Evolutionary conservation across 441 rosid genomes (phyloP).

Genomic region (Jatropha multifida): DNA sequence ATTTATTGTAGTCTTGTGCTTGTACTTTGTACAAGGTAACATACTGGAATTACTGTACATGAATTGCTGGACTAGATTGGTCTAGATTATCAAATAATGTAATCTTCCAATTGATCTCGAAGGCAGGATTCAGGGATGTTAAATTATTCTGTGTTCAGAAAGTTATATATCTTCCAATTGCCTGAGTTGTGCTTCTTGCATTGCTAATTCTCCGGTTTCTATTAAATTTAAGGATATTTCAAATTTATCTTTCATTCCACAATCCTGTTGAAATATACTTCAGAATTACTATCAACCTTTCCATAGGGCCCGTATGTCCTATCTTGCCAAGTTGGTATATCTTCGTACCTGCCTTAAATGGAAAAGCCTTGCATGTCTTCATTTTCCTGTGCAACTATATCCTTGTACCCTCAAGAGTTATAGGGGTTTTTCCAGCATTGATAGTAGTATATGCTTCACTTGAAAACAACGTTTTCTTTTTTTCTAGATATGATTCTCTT

Average conservation of each 20-base stretch:
- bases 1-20: too few relatives aligned
- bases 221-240: background rate
- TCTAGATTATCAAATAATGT: background rate
- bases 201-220: slow-evolving; percentile 2
- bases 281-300: background rate
- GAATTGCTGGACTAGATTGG: background rate
- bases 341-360: background rate
- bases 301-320: background rate
- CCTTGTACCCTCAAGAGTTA: background rate
- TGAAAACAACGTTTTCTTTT: background rate
- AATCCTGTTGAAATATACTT: background rate
- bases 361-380: background rate
- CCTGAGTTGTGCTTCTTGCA: background rate
- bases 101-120: background rate
- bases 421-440: background rate
- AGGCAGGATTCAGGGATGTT: background rate
- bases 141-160: background rate
- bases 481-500: background rate
- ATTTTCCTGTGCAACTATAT: background rate
- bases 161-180: background rate
- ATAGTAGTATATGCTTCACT: background rate
- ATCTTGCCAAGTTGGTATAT: background rate
- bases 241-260: slow-evolving; percentile 1
- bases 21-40: too few relatives aligned
- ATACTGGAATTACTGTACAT: too few relatives aligned